A percentile compares a stretch with the other conserved stretches of the same genome.
These are phyloP conservation scores for Ceratocystis harringtonii DNA, from an alignment of 2,329 filamentous ascomycete species.

Conservation along the genomic window DNA sequence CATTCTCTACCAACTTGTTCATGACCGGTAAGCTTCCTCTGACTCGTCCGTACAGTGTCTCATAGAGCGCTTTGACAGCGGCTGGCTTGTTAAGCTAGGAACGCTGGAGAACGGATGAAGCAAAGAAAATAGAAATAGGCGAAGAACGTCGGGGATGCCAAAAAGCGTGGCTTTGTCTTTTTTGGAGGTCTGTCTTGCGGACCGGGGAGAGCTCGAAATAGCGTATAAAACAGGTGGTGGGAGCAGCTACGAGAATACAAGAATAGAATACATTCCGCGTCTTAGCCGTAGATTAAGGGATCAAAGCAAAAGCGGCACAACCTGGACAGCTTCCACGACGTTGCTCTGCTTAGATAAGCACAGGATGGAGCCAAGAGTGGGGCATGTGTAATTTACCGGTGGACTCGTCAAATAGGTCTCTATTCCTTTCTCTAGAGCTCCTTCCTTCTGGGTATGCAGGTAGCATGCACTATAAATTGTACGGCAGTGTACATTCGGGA, in stretches of 20 bases:
- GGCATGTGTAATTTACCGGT: background rate
- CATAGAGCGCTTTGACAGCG: background rate
- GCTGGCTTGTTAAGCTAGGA: background rate
- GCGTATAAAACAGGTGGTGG: background rate
- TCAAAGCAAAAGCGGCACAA: background rate
- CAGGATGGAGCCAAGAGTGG: background rate
- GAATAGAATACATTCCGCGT: background rate
- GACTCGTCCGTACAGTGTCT: background rate
- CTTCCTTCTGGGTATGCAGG: background rate
- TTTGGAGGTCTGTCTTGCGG: too few species aligned
- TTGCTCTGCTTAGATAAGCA: background rate
- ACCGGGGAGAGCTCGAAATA: background rate
- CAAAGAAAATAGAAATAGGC: background rate
- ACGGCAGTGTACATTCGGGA: background rate
- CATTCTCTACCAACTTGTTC: background rate
- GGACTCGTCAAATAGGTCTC: background rate
- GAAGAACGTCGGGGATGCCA: background rate
- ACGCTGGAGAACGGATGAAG: background rate
- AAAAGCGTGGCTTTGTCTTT: background rate
- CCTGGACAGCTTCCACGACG: too few species aligned
- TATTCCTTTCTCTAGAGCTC: background rate
- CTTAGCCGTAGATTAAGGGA: background rate
- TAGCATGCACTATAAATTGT: background rate
- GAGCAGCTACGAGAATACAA: background rate
- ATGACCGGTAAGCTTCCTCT: background rate